A percentile compares a stretch with the other conserved stretches of the same genome.
These are phyloP conservation scores for Trichoderma sp. DNA, from an alignment of 2,329 filamentous ascomycete species.

Conservation along the genomic window DNA sequence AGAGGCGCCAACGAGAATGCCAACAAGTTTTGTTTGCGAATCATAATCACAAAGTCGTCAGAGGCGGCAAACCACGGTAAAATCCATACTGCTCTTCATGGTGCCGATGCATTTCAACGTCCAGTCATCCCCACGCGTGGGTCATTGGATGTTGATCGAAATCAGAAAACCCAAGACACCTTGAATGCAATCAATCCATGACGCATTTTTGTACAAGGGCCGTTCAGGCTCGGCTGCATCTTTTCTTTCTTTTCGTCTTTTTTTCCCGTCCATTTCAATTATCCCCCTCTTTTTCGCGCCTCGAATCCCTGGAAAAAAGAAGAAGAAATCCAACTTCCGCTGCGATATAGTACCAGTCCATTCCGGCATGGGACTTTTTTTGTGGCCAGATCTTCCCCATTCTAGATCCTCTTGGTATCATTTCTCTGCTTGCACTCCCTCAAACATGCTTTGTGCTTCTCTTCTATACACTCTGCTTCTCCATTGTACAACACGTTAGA, in stretches of 20 bases:
- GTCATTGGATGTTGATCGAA: not conserved
- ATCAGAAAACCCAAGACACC: not conserved
- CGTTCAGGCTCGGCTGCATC: not conserved
- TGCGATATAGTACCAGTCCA: not conserved
- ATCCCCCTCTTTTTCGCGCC: not conserved
- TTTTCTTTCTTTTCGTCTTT: not conserved
- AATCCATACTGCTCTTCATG: not conserved
- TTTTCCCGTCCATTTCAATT: not conserved
- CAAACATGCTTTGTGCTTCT: not conserved
- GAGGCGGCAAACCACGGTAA: not conserved
- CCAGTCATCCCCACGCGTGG: not conserved
- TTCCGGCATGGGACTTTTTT: not conserved
- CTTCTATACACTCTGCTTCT: not conserved
- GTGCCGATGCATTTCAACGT: not conserved
- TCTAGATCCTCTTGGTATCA: slow-evolving; percentile 10
- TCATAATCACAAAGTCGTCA: slow-evolving; percentile 1
- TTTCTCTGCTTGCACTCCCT: not conserved
- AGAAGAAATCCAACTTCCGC: not conserved
- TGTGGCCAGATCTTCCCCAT: not conserved
- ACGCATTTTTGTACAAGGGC: not conserved
- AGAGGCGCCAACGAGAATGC: slow-evolving; percentile 6
- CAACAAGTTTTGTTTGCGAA: not conserved
- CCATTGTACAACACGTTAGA: slow-evolving; percentile 1
- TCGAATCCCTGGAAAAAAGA: not conserved
- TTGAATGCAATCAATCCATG: not conserved